A percentile compares a stretch with the other conserved stretches of the same genome.
Conservation (phyloP, 768 basidiomycete species). For the Russula sp. region DNA sequence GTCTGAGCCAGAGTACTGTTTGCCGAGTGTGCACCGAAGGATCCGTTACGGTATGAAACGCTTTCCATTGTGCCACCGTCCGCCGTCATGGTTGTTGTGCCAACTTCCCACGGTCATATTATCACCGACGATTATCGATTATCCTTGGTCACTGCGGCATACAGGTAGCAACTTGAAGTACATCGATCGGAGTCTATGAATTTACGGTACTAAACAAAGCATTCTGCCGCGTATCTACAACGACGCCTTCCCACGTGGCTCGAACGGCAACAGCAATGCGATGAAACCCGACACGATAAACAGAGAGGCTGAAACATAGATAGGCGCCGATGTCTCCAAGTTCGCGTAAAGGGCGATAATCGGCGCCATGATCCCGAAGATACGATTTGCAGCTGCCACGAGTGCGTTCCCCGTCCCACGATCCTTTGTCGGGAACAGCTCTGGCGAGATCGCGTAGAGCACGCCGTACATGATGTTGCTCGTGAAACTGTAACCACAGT, state of each 20-base stretch:
- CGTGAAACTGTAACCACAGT: slow-evolving; percentile 57
- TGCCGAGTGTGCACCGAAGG: too few species aligned
- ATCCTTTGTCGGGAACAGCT: slow-evolving; percentile 53
- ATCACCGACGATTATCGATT: too few species aligned
- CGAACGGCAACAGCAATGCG: slow-evolving; percentile 52
- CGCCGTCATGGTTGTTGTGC: too few species aligned
- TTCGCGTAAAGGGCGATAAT: slow-evolving; percentile 51
- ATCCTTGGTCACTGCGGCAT: neutral
- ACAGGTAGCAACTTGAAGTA: neutral
- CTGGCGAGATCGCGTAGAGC: slow-evolving; percentile 44
- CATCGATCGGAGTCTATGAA: neutral
- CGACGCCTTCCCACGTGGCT: slow-evolving; percentile 55
- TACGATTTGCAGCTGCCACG: slow-evolving; percentile 49
- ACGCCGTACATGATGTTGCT: slow-evolving; percentile 56
- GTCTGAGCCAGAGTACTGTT: too few species aligned
- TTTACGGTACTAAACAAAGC: neutral
- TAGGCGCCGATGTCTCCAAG: slow-evolving; percentile 49
- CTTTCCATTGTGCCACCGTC: too few species aligned
- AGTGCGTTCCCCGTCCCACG: slow-evolving; percentile 58
- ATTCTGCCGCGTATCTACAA: slow-evolving; percentile 34
- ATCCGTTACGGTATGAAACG: too few species aligned
- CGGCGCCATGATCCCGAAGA: slow-evolving; percentile 60
- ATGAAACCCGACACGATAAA: slow-evolving; percentile 51
- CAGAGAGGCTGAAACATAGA: slow-evolving; percentile 52
- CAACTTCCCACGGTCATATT: too few species aligned